These are phyloP conservation scores for Toxicodendron radicans DNA, from an alignment of 345 rosid species.

Conservation along the genomic window DNA sequence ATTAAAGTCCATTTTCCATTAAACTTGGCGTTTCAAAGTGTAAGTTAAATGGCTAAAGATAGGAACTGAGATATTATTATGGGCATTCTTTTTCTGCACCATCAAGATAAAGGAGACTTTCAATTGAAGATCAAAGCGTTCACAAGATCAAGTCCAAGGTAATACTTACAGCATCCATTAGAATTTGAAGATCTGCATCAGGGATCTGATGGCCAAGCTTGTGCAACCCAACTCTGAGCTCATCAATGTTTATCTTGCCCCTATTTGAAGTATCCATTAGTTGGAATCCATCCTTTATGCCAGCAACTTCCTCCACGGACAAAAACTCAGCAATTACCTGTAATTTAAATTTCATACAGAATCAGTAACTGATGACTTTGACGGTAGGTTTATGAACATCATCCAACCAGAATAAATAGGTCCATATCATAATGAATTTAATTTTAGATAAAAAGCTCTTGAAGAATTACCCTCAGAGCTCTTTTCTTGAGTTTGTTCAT, in stretches of 20 bases:
- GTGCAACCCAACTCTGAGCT: constrained; percentile 72
- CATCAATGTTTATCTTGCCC: constrained; percentile 86
- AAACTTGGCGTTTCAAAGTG: not conserved
- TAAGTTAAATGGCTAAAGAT: not conserved
- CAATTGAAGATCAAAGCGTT: not conserved
- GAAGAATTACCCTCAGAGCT: constrained; percentile 79
- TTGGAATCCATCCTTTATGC: constrained; percentile 84
- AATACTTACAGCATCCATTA: constrained; percentile 92
- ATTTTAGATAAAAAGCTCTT: not conserved
- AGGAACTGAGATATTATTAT: not conserved
- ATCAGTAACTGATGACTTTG: not conserved
- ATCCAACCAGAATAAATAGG: constrained; percentile 4
- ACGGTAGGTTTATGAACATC: not conserved
- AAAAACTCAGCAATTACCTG: constrained; percentile 96
- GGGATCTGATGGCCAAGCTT: constrained; percentile 76
- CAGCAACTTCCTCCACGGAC: constrained; percentile 92
- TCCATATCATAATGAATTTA: not conserved
- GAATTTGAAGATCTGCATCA: constrained; percentile 81
- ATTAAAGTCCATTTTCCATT: not conserved
- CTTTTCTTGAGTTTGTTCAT: constrained; percentile 99
- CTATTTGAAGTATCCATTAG: constrained; percentile 73
- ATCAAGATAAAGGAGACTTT: not conserved
- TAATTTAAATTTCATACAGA: not conserved
- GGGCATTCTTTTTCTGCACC: not conserved
- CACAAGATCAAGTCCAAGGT: not conserved